Percentiles rank a stretch among this genome's conserved stretches.
Evolutionary conservation across 1,139 yeast genomes (phyloP).

Genomic region (Blastobotrys buckinghamii): DNA sequence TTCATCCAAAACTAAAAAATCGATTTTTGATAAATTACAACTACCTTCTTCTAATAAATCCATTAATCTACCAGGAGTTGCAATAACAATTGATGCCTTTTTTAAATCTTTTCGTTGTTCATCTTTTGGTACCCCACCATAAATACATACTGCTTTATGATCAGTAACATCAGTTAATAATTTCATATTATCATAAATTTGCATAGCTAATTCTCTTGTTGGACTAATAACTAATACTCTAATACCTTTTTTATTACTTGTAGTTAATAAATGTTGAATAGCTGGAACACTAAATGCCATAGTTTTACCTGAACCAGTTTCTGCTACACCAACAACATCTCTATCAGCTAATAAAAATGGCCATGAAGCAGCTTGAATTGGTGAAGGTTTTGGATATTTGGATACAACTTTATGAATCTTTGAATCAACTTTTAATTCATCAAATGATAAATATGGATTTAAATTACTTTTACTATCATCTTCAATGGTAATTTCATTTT

Average conservation of each 20-base stretch:
- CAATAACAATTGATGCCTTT: constrained; percentile 73
- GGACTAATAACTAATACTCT: constrained; percentile 88
- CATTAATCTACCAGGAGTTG: constrained; percentile 94
- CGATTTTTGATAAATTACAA: constrained; percentile 59
- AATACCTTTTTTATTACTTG: constrained; percentile 41
- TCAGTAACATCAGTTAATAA: constrained; percentile 57
- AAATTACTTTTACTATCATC: constrained; percentile 49
- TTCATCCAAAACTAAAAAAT: constrained; percentile 87
- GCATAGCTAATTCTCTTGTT: constrained; percentile 94
- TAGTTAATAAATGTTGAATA: constrained; percentile 51
- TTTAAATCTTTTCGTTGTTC: constrained; percentile 71
- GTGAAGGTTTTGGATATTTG: constrained; percentile 86
- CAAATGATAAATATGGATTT: constrained; percentile 69
- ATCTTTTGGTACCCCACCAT: constrained; percentile 97
- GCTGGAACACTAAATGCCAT: constrained; percentile 97
- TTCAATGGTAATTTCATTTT: constrained; percentile 76
- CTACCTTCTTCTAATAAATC: constrained; percentile 90
- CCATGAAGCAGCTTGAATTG: constrained; percentile 97
- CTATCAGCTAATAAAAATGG: constrained; percentile 75
- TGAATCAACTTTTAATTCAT: constrained; percentile 51
- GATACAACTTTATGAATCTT: constrained; percentile 54
- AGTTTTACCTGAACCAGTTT: constrained; percentile 96
- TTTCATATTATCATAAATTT: constrained; percentile 78
- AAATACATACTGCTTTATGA: constrained; percentile 74
- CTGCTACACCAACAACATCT: constrained; percentile 95